phyloP scores from a whole-genome alignment of 148 eudicot species.

The Oxyria digyna region DNA sequence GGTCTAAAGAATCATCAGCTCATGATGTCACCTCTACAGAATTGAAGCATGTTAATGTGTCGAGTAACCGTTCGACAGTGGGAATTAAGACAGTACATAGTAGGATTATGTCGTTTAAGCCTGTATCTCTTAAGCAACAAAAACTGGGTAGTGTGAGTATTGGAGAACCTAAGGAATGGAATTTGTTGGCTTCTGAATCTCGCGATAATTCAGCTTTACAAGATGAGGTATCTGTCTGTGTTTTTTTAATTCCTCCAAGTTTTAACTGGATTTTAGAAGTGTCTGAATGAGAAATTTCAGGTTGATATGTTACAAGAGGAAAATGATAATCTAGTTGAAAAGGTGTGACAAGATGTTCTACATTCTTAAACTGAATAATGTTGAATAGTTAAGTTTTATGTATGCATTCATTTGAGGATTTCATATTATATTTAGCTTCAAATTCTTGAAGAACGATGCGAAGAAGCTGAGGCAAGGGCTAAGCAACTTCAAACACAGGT shows the following conservation, averaged over 20 bases:
- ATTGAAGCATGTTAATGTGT: slow-evolving; percentile 35
- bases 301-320: slow-evolving; percentile 96
- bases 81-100: slow-evolving; percentile 42
- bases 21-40: slow-evolving; percentile 19
- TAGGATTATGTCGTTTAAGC: slow-evolving; percentile 49
- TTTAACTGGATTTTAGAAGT: neutral
- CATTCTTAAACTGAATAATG: neutral
- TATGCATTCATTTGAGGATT: slow-evolving; percentile 6
- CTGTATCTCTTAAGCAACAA: slow-evolving; percentile 43
- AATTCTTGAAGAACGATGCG: slow-evolving; percentile 67
- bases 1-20: slow-evolving; percentile 24
- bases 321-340: slow-evolving; percentile 68
- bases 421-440: slow-evolving; percentile 53
- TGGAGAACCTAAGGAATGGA: slow-evolving; percentile 56
- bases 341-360: slow-evolving; percentile 35
- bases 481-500: slow-evolving; percentile 92
- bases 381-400: neutral
- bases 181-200: slow-evolving; percentile 26
- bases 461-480: slow-evolving; percentile 85
- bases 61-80: slow-evolving; percentile 30
- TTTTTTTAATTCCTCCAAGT: neutral
- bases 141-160: slow-evolving; percentile 56
- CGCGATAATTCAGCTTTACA: slow-evolving; percentile 57
- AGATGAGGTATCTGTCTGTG: slow-evolving; percentile 53
- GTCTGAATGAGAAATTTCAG: slow-evolving; percentile 60